phyloP scores from a whole-genome alignment of 495 filamentous ascomycete genomes.

The Aspergillus nanangensis region DNA sequence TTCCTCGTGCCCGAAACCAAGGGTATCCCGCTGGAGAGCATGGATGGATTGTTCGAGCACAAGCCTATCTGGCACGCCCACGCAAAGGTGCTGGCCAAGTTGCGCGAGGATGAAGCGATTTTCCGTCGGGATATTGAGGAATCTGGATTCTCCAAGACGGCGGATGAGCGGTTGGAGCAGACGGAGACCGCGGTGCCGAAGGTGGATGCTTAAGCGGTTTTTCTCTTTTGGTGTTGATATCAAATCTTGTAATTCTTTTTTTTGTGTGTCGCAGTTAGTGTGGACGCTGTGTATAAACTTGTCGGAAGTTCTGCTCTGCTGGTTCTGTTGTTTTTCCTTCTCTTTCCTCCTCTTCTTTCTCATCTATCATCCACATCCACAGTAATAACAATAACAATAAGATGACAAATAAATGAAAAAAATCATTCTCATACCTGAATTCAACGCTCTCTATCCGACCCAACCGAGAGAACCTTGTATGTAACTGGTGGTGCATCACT shows the following conservation, averaged over 20 bases:
- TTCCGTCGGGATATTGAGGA: constrained; percentile 50
- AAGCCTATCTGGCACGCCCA: constrained; percentile 55
- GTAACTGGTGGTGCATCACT: too few relatives aligned
- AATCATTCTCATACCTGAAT: too few relatives aligned
- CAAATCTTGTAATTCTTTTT: background rate
- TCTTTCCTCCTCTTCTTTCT: too few relatives aligned
- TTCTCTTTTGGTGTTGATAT: background rate
- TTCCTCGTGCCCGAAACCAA: constrained; percentile 66
- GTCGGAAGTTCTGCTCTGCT: too few relatives aligned
- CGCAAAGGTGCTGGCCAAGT: constrained; percentile 40
- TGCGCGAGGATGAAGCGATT: constrained; percentile 44
- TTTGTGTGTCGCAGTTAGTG: too few relatives aligned
- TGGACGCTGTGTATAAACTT: too few relatives aligned
- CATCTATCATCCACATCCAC: too few relatives aligned
- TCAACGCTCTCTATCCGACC: too few relatives aligned
- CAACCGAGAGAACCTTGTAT: too few relatives aligned
- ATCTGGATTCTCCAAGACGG: constrained; percentile 20
- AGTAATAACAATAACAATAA: too few relatives aligned
- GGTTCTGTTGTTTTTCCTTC: too few relatives aligned
- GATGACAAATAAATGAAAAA: too few relatives aligned
- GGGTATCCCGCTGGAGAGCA: constrained; percentile 48
- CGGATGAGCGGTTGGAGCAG: constrained; percentile 17
- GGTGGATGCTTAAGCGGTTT: background rate
- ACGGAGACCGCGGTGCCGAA: background rate
- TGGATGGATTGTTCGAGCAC: constrained; percentile 54